phyloP scores from a whole-genome alignment of 164 flowering plant genomes.

The Houttuynia cordata region DNA sequence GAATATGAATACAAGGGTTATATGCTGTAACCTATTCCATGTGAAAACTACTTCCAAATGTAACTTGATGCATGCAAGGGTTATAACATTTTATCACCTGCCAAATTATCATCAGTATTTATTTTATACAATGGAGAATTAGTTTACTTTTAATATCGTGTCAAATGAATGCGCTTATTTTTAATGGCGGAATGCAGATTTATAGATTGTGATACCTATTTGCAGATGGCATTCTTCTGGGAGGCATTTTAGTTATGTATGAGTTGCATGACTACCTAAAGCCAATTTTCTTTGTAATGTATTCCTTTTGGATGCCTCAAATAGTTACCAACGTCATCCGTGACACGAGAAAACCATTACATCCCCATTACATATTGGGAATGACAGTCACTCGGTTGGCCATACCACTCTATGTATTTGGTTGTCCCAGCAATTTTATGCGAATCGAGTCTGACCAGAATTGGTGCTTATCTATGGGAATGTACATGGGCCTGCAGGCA shows the following conservation, averaged over 20 bases:
- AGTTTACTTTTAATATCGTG: not conserved
- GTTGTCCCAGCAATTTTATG: constrained; percentile 96
- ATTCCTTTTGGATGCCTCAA: constrained; percentile 98
- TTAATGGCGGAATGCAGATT: not conserved
- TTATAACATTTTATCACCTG: too few relatives aligned
- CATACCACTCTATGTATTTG: constrained; percentile 84
- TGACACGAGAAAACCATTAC: constrained; percentile 92
- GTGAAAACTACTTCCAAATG: too few relatives aligned
- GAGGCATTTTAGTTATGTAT: constrained; percentile 92
- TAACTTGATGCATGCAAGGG: too few relatives aligned
- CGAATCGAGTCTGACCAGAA: constrained; percentile 66
- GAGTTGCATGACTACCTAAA: constrained; percentile 71
- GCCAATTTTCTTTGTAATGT: constrained; percentile 70
- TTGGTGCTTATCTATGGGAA: constrained; percentile 68
- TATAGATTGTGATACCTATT: constrained; percentile 2
- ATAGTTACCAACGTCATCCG: constrained; percentile 69
- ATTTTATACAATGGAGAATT: too few relatives aligned
- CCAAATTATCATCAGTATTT: too few relatives aligned
- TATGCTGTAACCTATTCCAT: too few relatives aligned
- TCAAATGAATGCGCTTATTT: not conserved
- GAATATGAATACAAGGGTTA: too few relatives aligned
- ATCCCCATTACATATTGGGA: constrained; percentile 89
- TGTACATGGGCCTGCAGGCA: constrained; percentile 73
- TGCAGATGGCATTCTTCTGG: constrained; percentile 96
- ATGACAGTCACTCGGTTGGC: constrained; percentile 79